Percentiles rank a stretch among this genome's conserved stretches.
phyloP scores from a whole-genome alignment of 371 early-diverging fungal genomes.

The Coemansia sp. region DNA sequence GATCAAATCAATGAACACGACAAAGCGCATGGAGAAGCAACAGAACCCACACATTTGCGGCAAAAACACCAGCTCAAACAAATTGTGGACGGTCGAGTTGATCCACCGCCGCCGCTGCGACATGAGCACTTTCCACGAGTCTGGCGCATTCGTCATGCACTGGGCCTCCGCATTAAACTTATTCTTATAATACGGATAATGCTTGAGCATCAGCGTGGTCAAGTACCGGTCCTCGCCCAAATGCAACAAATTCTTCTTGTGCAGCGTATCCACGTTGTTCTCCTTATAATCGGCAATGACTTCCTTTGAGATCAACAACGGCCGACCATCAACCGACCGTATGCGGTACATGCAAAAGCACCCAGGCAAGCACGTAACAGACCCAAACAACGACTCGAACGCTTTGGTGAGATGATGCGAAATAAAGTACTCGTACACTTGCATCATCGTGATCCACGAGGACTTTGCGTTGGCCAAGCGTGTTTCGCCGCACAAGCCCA shows the following conservation, averaged over 20 bases:
- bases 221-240: slow-evolving; percentile 87
- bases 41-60: slow-evolving; percentile 94
- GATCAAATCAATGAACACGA: slow-evolving; percentile 92
- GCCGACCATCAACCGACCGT: slow-evolving; percentile 58
- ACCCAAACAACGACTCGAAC: slow-evolving; percentile 98
- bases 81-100: slow-evolving; percentile 87
- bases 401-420: slow-evolving; percentile 97
- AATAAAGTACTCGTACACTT: slow-evolving; percentile 98
- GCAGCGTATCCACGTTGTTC: slow-evolving; percentile 93
- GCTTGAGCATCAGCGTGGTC: slow-evolving; percentile 97
- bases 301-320: slow-evolving; percentile 78
- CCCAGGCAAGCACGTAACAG: slow-evolving; percentile 92
- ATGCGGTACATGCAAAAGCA: slow-evolving; percentile 96
- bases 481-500: slow-evolving; percentile 93
- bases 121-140: slow-evolving; percentile 88
- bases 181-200: slow-evolving; percentile 96
- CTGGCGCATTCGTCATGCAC: slow-evolving; percentile 97
- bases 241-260: slow-evolving; percentile 86
- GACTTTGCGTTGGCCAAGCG: slow-evolving; percentile 70
- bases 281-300: slow-evolving; percentile 94
- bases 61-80: slow-evolving; percentile 85
- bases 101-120: slow-evolving; percentile 70
- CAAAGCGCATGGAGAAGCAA: slow-evolving; percentile 97
- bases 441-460: slow-evolving; percentile 95
- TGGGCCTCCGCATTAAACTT: slow-evolving; percentile 95